A percentile compares a stretch with the other conserved stretches of the same genome.
Conservation (phyloP, 768 basidiomycete species). For the Termitomyces titanicus region DNA sequence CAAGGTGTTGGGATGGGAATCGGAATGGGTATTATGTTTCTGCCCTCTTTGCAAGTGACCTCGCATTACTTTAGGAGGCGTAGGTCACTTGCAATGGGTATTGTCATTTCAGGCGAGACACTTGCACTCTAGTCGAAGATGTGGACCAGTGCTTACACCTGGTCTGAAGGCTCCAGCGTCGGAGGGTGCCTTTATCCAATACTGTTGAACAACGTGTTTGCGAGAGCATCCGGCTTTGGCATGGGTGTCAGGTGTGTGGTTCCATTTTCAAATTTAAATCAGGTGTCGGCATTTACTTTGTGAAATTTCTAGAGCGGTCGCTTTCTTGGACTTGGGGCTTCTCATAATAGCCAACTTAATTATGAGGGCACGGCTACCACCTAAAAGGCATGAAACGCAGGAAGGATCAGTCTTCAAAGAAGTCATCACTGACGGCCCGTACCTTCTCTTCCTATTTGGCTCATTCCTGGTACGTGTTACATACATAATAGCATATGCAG, state of each 20-base stretch:
- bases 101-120: conserved; percentile 44
- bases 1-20: conserved; percentile 57
- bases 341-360: conserved; percentile 40
- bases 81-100: conserved; percentile 52
- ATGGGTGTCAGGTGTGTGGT: conserved; percentile 39
- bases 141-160: not conserved
- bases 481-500: not conserved
- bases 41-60: conserved; percentile 48
- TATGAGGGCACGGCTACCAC: conserved; percentile 39
- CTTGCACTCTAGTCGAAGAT: not conserved
- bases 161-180: conserved; percentile 34
- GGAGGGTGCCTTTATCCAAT: conserved; percentile 53
- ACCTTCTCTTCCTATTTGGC: conserved; percentile 38
- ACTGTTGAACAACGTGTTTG: conserved; percentile 45
- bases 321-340: conserved; percentile 41
- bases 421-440: conserved; percentile 38
- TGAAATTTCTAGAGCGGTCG: conserved; percentile 33
- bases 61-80: conserved; percentile 50
- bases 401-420: conserved; percentile 24
- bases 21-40: conserved; percentile 51
- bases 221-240: conserved; percentile 31
- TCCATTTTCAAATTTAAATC: conserved; percentile 18
- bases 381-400: conserved; percentile 17
- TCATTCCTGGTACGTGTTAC: conserved; percentile 28
- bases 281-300: conserved; percentile 16